A percentile compares a stretch with the other conserved stretches of the same genome.
Conservation (phyloP, 345 rosid genomes). For the Rhizophora mangle region DNA sequence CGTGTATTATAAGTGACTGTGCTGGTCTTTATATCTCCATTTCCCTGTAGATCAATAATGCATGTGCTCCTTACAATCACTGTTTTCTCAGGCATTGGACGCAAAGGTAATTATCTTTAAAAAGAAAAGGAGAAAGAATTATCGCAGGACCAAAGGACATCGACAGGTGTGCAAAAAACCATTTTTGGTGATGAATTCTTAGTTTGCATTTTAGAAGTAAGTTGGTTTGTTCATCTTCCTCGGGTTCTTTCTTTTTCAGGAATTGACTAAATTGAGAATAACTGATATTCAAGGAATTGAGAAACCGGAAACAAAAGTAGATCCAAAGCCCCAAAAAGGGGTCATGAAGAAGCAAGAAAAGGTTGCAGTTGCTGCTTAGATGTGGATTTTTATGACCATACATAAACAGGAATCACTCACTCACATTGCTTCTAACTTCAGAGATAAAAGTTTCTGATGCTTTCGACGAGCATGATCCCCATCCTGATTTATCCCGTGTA, state of each 20-base stretch:
- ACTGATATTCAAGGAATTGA: slow-evolving; percentile 85
- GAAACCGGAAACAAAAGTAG: slow-evolving; percentile 46
- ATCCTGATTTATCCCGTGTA: slow-evolving; percentile 22
- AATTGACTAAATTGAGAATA: slow-evolving; percentile 89
- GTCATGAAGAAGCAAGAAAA: slow-evolving; percentile 45
- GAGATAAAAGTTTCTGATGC: slow-evolving; percentile 7
- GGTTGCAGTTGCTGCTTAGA: slow-evolving; percentile 54
- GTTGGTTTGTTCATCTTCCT: neutral
- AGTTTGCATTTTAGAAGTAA: slow-evolving; percentile 1
- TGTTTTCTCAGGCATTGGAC: slow-evolving; percentile 70
- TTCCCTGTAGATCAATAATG: neutral
- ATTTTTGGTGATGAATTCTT: slow-evolving; percentile 7
- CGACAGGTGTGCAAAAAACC: slow-evolving; percentile 55
- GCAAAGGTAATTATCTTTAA: slow-evolving; percentile 89
- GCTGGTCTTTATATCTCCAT: neutral
- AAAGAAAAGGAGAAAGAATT: slow-evolving; percentile 90
- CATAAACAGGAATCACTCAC: slow-evolving; percentile 5
- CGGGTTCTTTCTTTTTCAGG: slow-evolving; percentile 44
- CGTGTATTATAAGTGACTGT: neutral
- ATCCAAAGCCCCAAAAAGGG: slow-evolving; percentile 38
- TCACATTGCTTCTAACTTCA: neutral
- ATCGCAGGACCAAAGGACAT: slow-evolving; percentile 85
- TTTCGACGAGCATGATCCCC: neutral
- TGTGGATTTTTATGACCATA: slow-evolving; percentile 1
- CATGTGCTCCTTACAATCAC: neutral